Conservation (phyloP, 305 asterid species). For the Withania somnifera region DNA sequence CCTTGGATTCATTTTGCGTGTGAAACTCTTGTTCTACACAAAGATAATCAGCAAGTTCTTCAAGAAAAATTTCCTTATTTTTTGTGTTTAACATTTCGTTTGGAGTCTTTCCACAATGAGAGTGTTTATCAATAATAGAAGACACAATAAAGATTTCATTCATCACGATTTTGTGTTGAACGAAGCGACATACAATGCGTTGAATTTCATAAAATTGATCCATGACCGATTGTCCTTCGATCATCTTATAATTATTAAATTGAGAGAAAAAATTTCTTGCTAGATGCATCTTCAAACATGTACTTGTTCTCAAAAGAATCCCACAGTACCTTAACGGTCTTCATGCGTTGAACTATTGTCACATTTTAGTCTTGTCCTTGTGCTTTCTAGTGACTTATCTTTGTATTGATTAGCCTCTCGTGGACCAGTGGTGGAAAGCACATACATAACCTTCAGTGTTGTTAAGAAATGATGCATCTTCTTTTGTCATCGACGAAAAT, state of each 20-base stretch:
- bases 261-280: neutral
- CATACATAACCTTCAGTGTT: neutral
- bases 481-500: neutral
- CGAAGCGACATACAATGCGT: neutral
- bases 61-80: too few relatives aligned
- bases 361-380: neutral
- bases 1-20: neutral
- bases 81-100: neutral
- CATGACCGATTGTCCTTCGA: neutral
- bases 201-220: neutral
- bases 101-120: too few relatives aligned
- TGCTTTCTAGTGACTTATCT: neutral
- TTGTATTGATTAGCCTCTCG: too few relatives aligned
- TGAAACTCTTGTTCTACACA: too few relatives aligned
- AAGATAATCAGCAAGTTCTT: neutral
- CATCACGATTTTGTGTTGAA: neutral
- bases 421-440: neutral
- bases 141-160: too few relatives aligned
- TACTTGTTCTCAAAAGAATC: neutral
- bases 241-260: neutral
- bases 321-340: too few relatives aligned
- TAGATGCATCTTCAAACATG: neutral
- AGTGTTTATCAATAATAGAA: neutral
- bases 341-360: neutral
- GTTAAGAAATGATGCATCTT: neutral